A percentile compares a stretch with the other conserved stretches of the same genome.
phyloP scores from a whole-genome alignment of 768 basidiomycete genomes.

The Russula griseocarnosa region DNA sequence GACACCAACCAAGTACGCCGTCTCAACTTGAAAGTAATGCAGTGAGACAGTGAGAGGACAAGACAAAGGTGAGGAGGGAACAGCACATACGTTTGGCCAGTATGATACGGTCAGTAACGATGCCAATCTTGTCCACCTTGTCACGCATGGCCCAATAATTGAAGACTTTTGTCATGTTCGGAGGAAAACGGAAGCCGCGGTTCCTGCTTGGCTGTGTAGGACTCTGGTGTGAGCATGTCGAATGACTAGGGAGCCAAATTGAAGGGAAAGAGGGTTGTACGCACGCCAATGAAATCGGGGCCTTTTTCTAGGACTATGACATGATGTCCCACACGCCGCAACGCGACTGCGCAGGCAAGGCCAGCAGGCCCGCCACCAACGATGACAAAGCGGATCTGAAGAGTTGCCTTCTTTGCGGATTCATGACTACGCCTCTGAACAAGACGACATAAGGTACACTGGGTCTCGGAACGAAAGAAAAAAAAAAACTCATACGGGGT shows the following conservation, averaged over 20 bases:
- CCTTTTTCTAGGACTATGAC: constrained; percentile 37
- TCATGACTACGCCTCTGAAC: constrained; percentile 15
- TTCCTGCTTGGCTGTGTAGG: constrained; percentile 14
- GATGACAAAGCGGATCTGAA: constrained; percentile 35
- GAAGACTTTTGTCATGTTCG: constrained; percentile 39
- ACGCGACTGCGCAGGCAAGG: constrained; percentile 37
- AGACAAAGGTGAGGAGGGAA: not conserved
- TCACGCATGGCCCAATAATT: constrained; percentile 37
- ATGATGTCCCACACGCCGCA: constrained; percentile 37
- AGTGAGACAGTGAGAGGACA: not conserved
- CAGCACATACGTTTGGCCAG: constrained; percentile 31
- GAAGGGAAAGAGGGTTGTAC: constrained; percentile 12
- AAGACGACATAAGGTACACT: not conserved
- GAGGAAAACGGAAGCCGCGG: constrained; percentile 36
- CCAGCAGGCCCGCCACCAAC: constrained; percentile 38
- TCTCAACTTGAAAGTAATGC: constrained; percentile 13
- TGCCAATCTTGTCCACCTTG: constrained; percentile 30
- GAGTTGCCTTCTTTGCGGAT: constrained; percentile 22
- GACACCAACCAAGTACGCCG: constrained; percentile 31
- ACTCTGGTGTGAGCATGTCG: not conserved
- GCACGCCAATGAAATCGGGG: constrained; percentile 32
- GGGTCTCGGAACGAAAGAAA: not conserved
- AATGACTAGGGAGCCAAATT: not conserved
- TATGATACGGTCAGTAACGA: constrained; percentile 28
- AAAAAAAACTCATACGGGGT: constrained; percentile 13